Conservation (phyloP, 2,329 filamentous ascomycete species). For the Nakataea oryzae region DNA sequence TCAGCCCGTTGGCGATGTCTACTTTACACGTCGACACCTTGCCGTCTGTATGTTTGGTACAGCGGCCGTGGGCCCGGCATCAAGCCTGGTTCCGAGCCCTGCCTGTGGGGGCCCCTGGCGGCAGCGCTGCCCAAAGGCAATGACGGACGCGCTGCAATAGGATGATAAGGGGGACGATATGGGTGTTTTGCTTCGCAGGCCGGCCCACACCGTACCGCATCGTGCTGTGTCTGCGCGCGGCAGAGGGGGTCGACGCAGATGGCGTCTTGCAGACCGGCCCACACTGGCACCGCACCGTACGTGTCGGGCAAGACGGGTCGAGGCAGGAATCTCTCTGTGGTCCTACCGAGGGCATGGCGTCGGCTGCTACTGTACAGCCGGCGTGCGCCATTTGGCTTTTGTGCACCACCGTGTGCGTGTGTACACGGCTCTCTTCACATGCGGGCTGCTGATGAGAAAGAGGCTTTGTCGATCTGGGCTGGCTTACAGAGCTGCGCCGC, state of each 20-base stretch:
- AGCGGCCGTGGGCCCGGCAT: not conserved
- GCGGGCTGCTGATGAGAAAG: no score
- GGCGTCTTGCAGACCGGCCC: not conserved
- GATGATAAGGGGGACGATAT: not conserved
- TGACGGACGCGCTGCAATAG: not conserved
- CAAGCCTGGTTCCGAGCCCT: not conserved
- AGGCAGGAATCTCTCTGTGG: not conserved
- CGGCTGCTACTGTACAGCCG: no score
- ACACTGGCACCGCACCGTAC: no score
- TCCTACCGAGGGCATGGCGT: no score
- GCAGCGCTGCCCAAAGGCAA: not conserved
- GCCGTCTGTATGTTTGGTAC: no score
- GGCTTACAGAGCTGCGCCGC: no score
- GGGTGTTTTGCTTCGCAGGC: not conserved
- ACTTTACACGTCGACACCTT: not conserved
- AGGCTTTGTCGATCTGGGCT: no score
- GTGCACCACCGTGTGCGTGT: no score
- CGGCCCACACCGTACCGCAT: not conserved
- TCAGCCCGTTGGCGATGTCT: not conserved
- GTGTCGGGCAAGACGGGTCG: not conserved
- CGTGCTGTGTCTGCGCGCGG: no score
- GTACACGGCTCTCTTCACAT: no score
- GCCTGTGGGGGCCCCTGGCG: not conserved
- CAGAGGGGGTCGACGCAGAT: not conserved
- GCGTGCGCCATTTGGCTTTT: not conserved